A percentile compares a stretch with the other conserved stretches of the same genome.
These are phyloP conservation scores for Musa itinerans DNA, from an alignment of 176 grass and related monocot species.

Conservation along the genomic window DNA sequence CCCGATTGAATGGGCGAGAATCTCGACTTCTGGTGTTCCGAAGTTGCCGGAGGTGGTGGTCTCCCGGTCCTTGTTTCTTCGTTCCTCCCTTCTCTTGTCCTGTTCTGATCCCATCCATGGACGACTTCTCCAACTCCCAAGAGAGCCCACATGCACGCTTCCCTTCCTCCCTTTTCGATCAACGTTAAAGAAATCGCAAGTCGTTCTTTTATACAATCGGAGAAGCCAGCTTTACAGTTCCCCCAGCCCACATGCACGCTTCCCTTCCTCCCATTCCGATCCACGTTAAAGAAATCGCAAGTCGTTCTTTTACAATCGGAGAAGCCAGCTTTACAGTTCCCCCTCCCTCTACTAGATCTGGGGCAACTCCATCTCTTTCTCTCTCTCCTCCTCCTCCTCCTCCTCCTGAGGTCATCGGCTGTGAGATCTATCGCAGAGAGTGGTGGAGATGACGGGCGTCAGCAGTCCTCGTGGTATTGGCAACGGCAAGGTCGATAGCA, in stretches of 20 bases:
- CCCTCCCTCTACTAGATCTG: background rate
- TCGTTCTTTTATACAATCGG: background rate
- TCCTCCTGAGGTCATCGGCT: background rate
- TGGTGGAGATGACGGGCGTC: background rate
- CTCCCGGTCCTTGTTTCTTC: too few relatives aligned
- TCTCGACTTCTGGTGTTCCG: background rate
- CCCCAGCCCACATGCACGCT: background rate
- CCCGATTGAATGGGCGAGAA: background rate
- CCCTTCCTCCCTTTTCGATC: too few relatives aligned
- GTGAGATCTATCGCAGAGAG: background rate
- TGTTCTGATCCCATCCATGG: too few relatives aligned
- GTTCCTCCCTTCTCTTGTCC: too few relatives aligned
- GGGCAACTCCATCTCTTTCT: background rate
- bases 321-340: background rate
- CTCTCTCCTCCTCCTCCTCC: background rate
- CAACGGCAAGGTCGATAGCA: background rate
- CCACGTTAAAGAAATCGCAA: background rate
- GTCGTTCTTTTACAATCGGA: background rate
- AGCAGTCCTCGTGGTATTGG: background rate
- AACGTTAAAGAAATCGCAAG: background rate
- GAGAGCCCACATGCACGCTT: too few relatives aligned
- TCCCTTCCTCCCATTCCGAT: too few relatives aligned
- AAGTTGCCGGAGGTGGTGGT: background rate
- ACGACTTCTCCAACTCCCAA: too few relatives aligned
- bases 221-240: background rate